phyloP scores from a whole-genome alignment of 164 flowering plant species.

The Magnolia kwangsiensis region DNA sequence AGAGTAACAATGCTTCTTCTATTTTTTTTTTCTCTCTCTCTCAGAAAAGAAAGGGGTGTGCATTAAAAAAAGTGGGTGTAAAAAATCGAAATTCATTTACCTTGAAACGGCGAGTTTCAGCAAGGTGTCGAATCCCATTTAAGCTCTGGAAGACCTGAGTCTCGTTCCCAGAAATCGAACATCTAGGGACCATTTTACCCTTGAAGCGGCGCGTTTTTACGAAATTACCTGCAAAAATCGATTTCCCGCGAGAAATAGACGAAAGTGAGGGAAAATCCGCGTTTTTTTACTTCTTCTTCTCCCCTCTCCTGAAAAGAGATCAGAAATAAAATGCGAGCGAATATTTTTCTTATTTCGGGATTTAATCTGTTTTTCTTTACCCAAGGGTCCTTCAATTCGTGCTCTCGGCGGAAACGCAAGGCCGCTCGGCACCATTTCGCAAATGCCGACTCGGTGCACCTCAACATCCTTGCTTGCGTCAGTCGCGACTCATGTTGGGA shows the following conservation, averaged over 20 bases:
- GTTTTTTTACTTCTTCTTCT: too few species aligned
- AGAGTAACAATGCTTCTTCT: neutral
- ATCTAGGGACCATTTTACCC: neutral
- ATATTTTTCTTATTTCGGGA: too few species aligned
- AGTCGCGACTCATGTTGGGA: too few species aligned
- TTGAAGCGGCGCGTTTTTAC: neutral
- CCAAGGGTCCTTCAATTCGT: too few species aligned
- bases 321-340: too few species aligned
- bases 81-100: neutral
- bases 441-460: too few species aligned
- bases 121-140: constrained; percentile 5
- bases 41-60: neutral
- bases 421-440: too few species aligned
- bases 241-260: neutral
- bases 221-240: neutral
- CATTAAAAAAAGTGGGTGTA: neutral
- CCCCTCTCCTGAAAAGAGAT: too few species aligned
- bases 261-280: too few species aligned
- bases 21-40: neutral
- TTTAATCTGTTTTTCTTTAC: too few species aligned
- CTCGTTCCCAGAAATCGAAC: neutral
- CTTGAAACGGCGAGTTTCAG: constrained; percentile 3
- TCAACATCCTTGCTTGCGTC: too few species aligned
- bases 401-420: too few species aligned
- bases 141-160: neutral